Base-by-base conservation (phyloP, 1,284 basidiomycete genomes). In the Puccinia horiana region DNA sequence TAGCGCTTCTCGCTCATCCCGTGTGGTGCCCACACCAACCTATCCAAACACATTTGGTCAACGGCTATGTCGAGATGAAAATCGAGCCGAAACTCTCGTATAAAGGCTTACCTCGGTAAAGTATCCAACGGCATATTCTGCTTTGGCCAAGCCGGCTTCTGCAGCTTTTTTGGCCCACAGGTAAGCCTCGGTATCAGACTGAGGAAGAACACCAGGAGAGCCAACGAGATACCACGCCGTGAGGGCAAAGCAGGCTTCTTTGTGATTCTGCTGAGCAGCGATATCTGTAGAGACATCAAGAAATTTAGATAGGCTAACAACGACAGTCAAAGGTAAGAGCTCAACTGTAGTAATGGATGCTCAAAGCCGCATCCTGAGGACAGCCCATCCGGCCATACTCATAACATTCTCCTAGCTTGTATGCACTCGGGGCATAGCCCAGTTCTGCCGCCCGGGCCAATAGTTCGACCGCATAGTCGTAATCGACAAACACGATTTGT, bases 161-260 rank as follows among this genome's bases (percentile, higher is more conserved):
- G 95, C 95, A 29, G 95, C 94, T 83, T 93, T 91, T 86, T 85
- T 85, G 65, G 86, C 86, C 86, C 86, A 87, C 16, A 87, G 89
- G 87, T 92, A 98, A 12, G 96, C 96, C 87, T 99, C 96, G 0
- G 96, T 98, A 86, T 99, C 96, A 0, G 94, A 97, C 87, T 99
- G 97, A 0, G 96, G 96, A 42, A 99, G 90, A 11, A 99, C 95
- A 67, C 96, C 96, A 0, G 96, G 94, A 8, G 96, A 98, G 77
- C 97, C 97, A 83, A 99, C 96, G 84, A 99, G 92, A 86, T 99
- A 99, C 96, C 96, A 99, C 12, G 96, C 96, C 14, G 96, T 98
- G 49, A 99, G 90, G 2, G 96, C 96, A 86, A 99, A 99, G 88
- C 96, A 98, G 0, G 96, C 95, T 86, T 99, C 96, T 26, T 93